These are phyloP conservation scores for Gypsophila paniculata DNA, from an alignment of 179 eudicot species.

Conservation along the genomic window DNA sequence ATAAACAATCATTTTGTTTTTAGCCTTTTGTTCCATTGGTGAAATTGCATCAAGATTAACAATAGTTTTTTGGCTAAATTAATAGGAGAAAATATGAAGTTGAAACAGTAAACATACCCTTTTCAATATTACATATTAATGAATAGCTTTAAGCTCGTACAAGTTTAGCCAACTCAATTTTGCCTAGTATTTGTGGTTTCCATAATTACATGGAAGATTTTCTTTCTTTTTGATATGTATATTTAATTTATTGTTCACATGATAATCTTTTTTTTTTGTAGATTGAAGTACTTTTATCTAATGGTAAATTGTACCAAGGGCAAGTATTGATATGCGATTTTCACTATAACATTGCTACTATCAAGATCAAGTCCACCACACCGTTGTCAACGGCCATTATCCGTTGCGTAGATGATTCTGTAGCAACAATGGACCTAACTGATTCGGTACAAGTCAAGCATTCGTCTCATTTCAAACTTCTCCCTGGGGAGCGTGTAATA, in stretches of 20 bases:
- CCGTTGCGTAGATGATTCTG: slow-evolving; percentile 9
- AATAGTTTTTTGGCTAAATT: too few relatives aligned
- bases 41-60: too few relatives aligned
- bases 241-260: not conserved
- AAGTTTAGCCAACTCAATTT: too few relatives aligned
- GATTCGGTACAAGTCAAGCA: not conserved
- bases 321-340: not conserved
- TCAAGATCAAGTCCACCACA: slow-evolving; percentile 3
- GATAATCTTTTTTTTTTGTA: not conserved
- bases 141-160: too few relatives aligned
- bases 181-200: too few relatives aligned
- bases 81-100: too few relatives aligned
- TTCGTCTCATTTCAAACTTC: not conserved
- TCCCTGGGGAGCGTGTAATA: too few relatives aligned
- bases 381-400: slow-evolving; percentile 2
- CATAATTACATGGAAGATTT: not conserved
- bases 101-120: too few relatives aligned
- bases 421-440: not conserved
- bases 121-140: too few relatives aligned
- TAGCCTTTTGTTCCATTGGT: too few relatives aligned
- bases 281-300: slow-evolving; percentile 5
- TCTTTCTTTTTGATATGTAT: not conserved
- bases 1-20: too few relatives aligned
- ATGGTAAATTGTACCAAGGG: slow-evolving; percentile 11
- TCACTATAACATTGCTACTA: slow-evolving; percentile 8